Evolutionary conservation across 805 yeast genomes (phyloP).

Genomic region (Ogataea chonburiensis): DNA sequence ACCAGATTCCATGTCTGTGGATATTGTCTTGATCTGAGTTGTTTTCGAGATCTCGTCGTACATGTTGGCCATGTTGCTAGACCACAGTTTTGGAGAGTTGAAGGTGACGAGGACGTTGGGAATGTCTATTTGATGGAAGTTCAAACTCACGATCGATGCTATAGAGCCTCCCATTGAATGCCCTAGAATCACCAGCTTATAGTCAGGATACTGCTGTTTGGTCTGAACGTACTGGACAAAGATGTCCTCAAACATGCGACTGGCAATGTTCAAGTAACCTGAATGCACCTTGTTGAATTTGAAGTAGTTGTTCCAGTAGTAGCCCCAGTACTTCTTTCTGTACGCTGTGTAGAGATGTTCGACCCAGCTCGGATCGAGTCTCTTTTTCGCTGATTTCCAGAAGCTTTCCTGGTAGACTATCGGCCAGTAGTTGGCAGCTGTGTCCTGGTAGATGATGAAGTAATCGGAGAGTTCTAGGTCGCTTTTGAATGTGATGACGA

Average conservation of each 20-base stretch:
- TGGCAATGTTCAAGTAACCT: conserved; percentile 22
- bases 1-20: conserved; percentile 15
- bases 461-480: conserved; percentile 22
- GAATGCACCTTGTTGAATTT: conserved; percentile 21
- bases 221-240: conserved; percentile 16
- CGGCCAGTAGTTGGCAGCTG: conserved; percentile 21
- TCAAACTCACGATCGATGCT: conserved; percentile 20
- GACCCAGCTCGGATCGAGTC: conserved; percentile 1
- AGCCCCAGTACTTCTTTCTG: conserved; percentile 18
- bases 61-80: conserved; percentile 20
- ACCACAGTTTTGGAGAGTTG: conserved; percentile 25
- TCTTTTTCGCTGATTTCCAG: conserved; percentile 17
- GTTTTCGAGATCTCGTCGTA: conserved; percentile 21
- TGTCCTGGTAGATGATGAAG: conserved; percentile 21
- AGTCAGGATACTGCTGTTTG: conserved; percentile 15
- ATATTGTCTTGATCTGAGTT: conserved; percentile 11
- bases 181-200: conserved; percentile 18
- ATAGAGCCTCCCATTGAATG: conserved; percentile 27
- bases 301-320: conserved; percentile 18
- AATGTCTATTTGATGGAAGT: conserved; percentile 19
- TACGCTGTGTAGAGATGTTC: conserved; percentile 12
- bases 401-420: conserved; percentile 17
- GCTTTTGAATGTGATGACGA: conserved; percentile 20
- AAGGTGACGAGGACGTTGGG: conserved; percentile 19
- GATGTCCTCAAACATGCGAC: conserved; percentile 22